These are phyloP conservation scores for Ajuga chamaepitys DNA, from an alignment of 257 asterid genomes.

Conservation along the genomic window DNA sequence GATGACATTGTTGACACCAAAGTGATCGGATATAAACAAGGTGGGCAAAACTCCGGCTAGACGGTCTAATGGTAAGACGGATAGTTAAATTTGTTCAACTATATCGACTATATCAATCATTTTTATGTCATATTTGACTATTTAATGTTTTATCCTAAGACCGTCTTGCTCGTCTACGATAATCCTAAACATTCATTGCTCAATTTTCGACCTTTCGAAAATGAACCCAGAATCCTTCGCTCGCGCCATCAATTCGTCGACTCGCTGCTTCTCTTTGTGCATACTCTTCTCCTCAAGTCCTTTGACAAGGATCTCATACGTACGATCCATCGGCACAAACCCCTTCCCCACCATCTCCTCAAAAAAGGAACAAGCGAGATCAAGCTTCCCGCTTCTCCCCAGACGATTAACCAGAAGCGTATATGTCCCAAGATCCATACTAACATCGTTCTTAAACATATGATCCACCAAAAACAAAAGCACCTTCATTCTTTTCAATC, in stretches of 20 bases:
- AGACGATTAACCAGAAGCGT: slow-evolving; percentile 55
- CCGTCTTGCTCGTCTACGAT: too few species aligned
- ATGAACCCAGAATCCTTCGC: slow-evolving; percentile 17
- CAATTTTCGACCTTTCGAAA: neutral
- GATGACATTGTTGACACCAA: too few species aligned
- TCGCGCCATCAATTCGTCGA: slow-evolving; percentile 46
- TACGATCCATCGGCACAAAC: slow-evolving; percentile 47
- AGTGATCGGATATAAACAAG: too few species aligned
- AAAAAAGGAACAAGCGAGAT: slow-evolving; percentile 54
- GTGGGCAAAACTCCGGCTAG: too few species aligned
- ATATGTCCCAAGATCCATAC: slow-evolving; percentile 67
- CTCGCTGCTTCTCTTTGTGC: slow-evolving; percentile 32
- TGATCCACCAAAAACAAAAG: slow-evolving; percentile 67
- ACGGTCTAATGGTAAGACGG: too few species aligned
- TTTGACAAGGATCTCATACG: slow-evolving; percentile 33
- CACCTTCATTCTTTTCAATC: slow-evolving; percentile 67
- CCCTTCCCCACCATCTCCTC: slow-evolving; percentile 67
- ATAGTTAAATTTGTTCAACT: too few species aligned
- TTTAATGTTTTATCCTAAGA: too few species aligned
- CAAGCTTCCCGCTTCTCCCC: slow-evolving; percentile 38
- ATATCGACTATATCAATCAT: too few species aligned
- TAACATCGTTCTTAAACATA: slow-evolving; percentile 66
- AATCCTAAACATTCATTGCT: neutral
- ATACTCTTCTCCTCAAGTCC: slow-evolving; percentile 49
- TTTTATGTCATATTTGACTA: too few species aligned